Evolutionary conservation across 768 basidiomycete genomes (phyloP), one percentile per base, ranked within the genome.

Genomic region (Lactifluus subvellereus): DNA sequence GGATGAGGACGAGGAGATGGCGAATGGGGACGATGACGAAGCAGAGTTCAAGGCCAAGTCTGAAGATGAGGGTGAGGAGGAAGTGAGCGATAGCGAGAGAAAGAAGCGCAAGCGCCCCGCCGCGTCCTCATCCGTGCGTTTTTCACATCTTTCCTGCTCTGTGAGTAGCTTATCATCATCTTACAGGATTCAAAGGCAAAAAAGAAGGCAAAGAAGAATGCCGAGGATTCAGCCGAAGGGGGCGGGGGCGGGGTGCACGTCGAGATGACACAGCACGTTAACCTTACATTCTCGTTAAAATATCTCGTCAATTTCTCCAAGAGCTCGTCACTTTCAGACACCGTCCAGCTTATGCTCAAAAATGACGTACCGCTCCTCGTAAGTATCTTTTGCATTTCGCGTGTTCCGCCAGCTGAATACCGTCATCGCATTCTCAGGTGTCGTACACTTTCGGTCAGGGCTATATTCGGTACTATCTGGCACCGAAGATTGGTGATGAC

Each of bases 241-340:
- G 78, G 78, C 14, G 72, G 72, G 0, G 76, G 77, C 51, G 80
- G 77, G n/a, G 87, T 96, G 53, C 73, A 77, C 65, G 89, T 97
- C 71, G 84, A 90, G 75, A 89, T 97, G 82, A 91, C 93, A 71
- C 87, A 89, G 72, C 85, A 91, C 66, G 96, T 99, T 65, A 83
- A 86, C 48, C 80, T 98, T 54, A 98, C 94, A 1, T 98, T 98
- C 79, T 94, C 91, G 37, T 79, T 98, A 69, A 98, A 98, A 75
- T 99, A 98, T 76, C 86, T 98, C 33, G 87, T 91, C 74, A 98
- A 97, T 77, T 98, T 99, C 71, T 85, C 93, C 57, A 98, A 97
- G 81, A 91, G 89, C 66, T 78, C 89, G 1, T 80, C 86, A 35
- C 77, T 99, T 43, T 82, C 85, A 14, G 79, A 77, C 66, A 82